Evolutionary conservation across 164 flowering plant species (phyloP), one percentile per base, ranked within the genome.

Genomic region (Vitis labrusca): DNA sequence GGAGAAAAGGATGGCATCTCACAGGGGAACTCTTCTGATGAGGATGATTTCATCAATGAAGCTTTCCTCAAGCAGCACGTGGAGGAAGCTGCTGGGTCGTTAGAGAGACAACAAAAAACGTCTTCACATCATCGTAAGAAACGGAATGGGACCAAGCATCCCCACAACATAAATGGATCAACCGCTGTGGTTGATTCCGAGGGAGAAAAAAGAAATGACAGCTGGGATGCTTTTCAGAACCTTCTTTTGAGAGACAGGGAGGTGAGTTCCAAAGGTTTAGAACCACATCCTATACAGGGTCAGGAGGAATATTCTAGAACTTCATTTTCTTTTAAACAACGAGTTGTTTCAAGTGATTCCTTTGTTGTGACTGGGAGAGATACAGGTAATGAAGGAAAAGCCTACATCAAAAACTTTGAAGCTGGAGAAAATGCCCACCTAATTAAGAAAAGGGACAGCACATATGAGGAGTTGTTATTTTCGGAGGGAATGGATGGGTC

Each of bases 141-240:
- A 75, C 77, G 74, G 66, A 67, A 77, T 64, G 80, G 73, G 37
- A 71, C 11, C 66, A 84, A 84, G 69, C 78, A 81, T 51, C 19
- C 65, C 8, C 54, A 51, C 61, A 51, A 14, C 55, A 15, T 23
- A 59, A 68, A 63, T 60, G 76, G 63, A 51, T 76, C 79, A 49
- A 68, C 75, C 64, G 80, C 48, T 71, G 71, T 64, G 64, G 72
- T 60, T 64, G 71, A 75, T 59, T 59, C 73, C 29, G 73, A 69
- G 12, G 91, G 80, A 61, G 84, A 63, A 19, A 86, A 79, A 71
- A 72, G 64, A 63, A 80, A 67, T 69, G 84, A 79, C 68, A 71
- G 67, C 59, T 94, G 98, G 98, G 85, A 79, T 82, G 79, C 90
- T 65, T 89, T 94, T 75, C 94, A 91, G 77, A 85, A 77, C 74